Evolutionary conservation across 2,329 filamentous ascomycete genomes (phyloP), one percentile per base, ranked within the genome.

Genomic region (Colletotrichum orbiculare): DNA sequence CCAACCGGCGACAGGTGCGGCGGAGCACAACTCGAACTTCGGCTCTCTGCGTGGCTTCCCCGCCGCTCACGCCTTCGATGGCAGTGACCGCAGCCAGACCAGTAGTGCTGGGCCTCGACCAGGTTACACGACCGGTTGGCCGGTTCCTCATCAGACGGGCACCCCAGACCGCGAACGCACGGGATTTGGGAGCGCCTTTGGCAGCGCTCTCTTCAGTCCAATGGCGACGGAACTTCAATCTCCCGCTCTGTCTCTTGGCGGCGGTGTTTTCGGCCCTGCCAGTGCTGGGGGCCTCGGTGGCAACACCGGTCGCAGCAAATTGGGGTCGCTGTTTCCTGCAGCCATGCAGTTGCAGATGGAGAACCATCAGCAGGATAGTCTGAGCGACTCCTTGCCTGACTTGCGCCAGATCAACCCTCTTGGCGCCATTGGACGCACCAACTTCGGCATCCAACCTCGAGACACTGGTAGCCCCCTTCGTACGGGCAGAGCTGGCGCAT

Each of bases 341-440:
- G 90, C 91, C 5, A 94, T 97, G 91, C 94, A 97, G 78, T 92
- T 94, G 41, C 93, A 96, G 76, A 94, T 96, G 91, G 91, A 94
- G 65, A 79, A 80, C 3, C 85, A 89, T 37, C 91, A 95, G 11
- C 90, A 91, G 47, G 85, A 87, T 34, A 83, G 74, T 63, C 71
- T 89, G 53, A 81, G 83, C 41, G 89, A 91, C 64, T 82, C 82
- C 1, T 74, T 85, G 11, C 83, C 85, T 6, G 88, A 91, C 67
- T 78, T 88, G 60, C 86, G 88, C 56, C 87, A 89, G 66, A 78
- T 77, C 52, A 87, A 88, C 67, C 86, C 87, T 4, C 84, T 92
- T 8, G 89, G 89, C 42, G 87, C 88, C 12, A 91, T 92, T 70
- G 90, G 89, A 34, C 86, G 90, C 46, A 83, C 82, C 68, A 81